Evolutionary conservation across 1,284 basidiomycete species (phyloP).

Genomic region (Sanghuangporus baumii): DNA sequence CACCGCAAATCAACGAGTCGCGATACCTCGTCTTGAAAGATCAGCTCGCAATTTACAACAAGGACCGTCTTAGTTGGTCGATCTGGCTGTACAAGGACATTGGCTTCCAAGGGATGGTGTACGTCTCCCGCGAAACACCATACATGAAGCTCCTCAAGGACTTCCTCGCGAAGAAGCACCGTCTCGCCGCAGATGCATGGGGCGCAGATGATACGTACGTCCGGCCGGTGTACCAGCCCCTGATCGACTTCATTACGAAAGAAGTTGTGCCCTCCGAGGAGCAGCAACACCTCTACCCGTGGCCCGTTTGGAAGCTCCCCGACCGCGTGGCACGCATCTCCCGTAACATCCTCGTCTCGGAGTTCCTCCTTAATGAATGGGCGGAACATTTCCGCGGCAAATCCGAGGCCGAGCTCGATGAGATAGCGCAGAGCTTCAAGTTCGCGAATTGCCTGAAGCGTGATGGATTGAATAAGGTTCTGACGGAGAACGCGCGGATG

Average conservation of each 20-base stretch:
- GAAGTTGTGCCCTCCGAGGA: slow-evolving; percentile 34
- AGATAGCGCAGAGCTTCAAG: slow-evolving; percentile 55
- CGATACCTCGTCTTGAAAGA: slow-evolving; percentile 41
- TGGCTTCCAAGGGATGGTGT: slow-evolving; percentile 50
- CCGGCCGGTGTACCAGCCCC: slow-evolving; percentile 51
- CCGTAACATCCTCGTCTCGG: slow-evolving; percentile 58
- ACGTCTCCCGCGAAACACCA: slow-evolving; percentile 40
- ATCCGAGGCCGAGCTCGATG: slow-evolving; percentile 49
- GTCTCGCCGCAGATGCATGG: slow-evolving; percentile 62
- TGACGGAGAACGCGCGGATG: slow-evolving; percentile 31
- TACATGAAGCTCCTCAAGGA: slow-evolving; percentile 43
- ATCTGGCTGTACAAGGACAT: slow-evolving; percentile 60
- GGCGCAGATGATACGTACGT: slow-evolving; percentile 54
- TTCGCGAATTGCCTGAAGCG: slow-evolving; percentile 50
- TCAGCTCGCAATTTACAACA: slow-evolving; percentile 44
- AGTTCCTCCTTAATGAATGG: slow-evolving; percentile 62
- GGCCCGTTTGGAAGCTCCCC: slow-evolving; percentile 36
- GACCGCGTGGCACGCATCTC: slow-evolving; percentile 32
- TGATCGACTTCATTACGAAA: slow-evolving; percentile 45
- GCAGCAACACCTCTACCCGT: slow-evolving; percentile 38
- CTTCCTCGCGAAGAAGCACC: slow-evolving; percentile 53
- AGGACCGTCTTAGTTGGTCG: slow-evolving; percentile 42
- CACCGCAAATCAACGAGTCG: slow-evolving; percentile 35
- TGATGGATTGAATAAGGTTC: slow-evolving; percentile 43
- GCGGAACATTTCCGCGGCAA: slow-evolving; percentile 57